Conservation (phyloP, 2,329 filamentous ascomycete species). For the Fusarium nelsonii region DNA sequence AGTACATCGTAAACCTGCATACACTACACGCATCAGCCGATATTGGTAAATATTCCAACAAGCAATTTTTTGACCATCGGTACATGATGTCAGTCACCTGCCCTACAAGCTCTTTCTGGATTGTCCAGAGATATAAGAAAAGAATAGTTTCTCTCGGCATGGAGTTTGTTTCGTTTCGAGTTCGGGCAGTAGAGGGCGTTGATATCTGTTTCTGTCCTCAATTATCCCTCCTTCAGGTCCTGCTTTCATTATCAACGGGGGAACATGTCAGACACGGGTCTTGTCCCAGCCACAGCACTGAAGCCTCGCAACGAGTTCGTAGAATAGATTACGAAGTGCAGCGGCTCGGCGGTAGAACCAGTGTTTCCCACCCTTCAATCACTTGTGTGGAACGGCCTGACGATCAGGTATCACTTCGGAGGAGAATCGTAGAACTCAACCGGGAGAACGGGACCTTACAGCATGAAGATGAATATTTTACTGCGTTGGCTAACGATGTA, state of each 20-base stretch:
- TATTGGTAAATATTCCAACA: neutral
- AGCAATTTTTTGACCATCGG: neutral
- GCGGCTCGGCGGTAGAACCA: constrained; percentile 3
- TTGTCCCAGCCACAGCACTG: neutral
- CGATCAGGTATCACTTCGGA: constrained; percentile 4
- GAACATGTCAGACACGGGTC: constrained; percentile 3
- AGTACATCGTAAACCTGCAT: neutral
- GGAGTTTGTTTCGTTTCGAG: neutral
- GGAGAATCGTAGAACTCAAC: constrained; percentile 9
- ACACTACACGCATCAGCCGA: neutral
- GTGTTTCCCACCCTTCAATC: constrained; percentile 5
- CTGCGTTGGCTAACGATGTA: constrained; percentile 4
- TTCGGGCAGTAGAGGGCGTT: neutral
- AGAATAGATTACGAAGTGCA: constrained; percentile 4
- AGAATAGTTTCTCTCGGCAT: neutral
- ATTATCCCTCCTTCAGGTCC: neutral
- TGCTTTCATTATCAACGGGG: neutral
- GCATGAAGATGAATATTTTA: constrained; percentile 5
- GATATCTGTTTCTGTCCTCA: constrained; percentile 3
- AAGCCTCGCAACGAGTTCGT: neutral
- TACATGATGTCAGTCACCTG: neutral
- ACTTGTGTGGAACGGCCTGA: constrained; percentile 1
- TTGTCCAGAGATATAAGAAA: neutral
- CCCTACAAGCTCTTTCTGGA: neutral
- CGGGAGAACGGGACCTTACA: neutral